Evolutionary conservation across 371 early-diverging fungal species (phyloP), one percentile per base, ranked within the genome.

Genomic region (Zychaea mexicana): DNA sequence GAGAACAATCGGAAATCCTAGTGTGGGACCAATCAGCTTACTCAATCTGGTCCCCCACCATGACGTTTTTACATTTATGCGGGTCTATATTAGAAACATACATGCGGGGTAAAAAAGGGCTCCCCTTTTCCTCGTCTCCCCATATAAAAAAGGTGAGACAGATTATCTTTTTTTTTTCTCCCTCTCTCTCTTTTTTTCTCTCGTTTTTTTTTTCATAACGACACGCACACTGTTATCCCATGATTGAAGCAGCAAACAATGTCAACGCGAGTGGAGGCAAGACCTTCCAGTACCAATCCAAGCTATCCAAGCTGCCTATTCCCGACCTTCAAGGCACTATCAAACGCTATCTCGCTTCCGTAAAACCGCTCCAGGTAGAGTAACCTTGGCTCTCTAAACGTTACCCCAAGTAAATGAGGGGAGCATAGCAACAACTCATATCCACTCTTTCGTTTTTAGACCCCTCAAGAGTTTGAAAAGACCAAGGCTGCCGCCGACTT

Each of bases 271-370:
- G 53, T 2, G 65, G 59, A 13, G 76, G 75, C 13, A 66, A 73
- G 42, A 74, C 86, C 2, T 76, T 83, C 62, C 76, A 81, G 65
- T 81, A 82, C 61, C 89, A 89, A 66, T 71, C 72, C 9, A 77
- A 83, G 54, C 84, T 96, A 22, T 90, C 90, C 21, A 88, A 86
- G 47, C 82, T 96, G 21, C 97, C 97, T 28, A 90, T 98, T 42
- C 97, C 98, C 0, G 81, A 90, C 21, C 86, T 98, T 38, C 77
- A 89, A 39, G 92, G 92, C 59, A 96, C 97, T 1, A 72, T 85
- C n/a, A 70, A 81, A 28, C 81, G 87, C 31, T 97, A 96, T 71
- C 79, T 94, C 0, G 66, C 83, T 27, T 79, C 90, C 3, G 83
- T 95, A 7, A 84, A 85, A 53, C 94, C 97, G n/a, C 77, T 97